Evolutionary conservation across 1,139 yeast genomes (phyloP).

Genomic region (Scheffersomyces titani): DNA sequence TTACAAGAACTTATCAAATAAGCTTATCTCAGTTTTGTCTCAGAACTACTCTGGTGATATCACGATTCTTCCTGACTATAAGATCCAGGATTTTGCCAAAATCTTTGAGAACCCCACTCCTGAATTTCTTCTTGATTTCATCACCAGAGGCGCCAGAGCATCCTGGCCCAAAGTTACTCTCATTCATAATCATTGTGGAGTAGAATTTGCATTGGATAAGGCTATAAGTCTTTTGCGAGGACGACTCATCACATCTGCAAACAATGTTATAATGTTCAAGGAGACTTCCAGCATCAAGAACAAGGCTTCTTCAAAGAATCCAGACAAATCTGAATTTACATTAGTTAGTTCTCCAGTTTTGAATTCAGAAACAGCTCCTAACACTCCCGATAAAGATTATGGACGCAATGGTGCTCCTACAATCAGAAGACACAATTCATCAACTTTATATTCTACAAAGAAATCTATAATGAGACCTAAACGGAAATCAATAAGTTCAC

Average conservation of each 20-base stretch:
- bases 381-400: conserved; percentile 9
- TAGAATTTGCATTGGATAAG: conserved; percentile 83
- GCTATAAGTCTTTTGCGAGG: conserved; percentile 72
- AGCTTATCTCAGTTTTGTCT: conserved; percentile 70
- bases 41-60: conserved; percentile 94
- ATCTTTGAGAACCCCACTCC: conserved; percentile 80
- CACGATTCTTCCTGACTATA: conserved; percentile 80
- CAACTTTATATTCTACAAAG: conserved; percentile 10
- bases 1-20: conserved; percentile 69
- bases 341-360: conserved; percentile 29
- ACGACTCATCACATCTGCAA: conserved; percentile 50
- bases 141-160: conserved; percentile 83
- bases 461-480: conserved; percentile 15
- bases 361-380: conserved; percentile 13
- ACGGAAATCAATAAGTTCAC: conserved; percentile 28
- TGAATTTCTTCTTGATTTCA: conserved; percentile 68
- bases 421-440: conserved; percentile 25
- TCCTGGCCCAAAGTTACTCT: conserved; percentile 91
- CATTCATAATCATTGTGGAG: conserved; percentile 83
- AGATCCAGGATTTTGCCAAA: conserved; percentile 57
- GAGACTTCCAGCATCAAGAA: background rate
- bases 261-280: background rate
- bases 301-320: background rate
- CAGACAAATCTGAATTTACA: conserved; percentile 8
- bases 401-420: conserved; percentile 12